Evolutionary conservation across 352 stramenopile species (phyloP), one percentile per base, ranked within the genome.

Genomic region (Pythium myriotylum): DNA sequence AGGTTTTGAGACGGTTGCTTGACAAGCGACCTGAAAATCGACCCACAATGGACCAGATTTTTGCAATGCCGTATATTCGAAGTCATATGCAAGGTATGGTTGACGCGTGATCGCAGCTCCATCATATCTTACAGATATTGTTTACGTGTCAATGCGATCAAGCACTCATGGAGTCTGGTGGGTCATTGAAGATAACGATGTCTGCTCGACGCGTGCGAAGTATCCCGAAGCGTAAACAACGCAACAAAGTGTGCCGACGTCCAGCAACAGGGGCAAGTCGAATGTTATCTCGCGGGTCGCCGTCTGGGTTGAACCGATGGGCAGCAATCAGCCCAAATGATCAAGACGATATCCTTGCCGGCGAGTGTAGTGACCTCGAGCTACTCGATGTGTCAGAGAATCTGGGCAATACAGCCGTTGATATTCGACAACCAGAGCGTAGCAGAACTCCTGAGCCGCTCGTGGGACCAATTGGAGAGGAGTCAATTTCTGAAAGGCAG

Each of bases 31-130:
- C 82, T 2, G 79, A 84, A 26, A 56, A 68, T 8, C 75, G 85
- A 1, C 82, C 82, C 10, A 83, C 81, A 3, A 91, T 92, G 77
- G 79, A 91, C 41, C 62, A 91, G 24, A 90, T 94, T 39, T 84
- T 94, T 29, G 53, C 67, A 6, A 87, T 83, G 64, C 82, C 82
- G 4, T 90, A 88, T 49, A 79, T 94, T 20, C 81, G 82, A 41
- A 84, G 73, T 43, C 82, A 92, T 71, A 90, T 94, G 79, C 66
- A 91, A 73, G 76, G 73, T 70, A 37, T 23, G 35, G n/a, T 32
- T 19, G 43, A 50, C n/a, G n/a, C n/a, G n/a, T n/a, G n/a, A n/a
- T n/a, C n/a, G n/a, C n/a, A n/a, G n/a, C n/a, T n/a, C n/a, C n/a
- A n/a, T n/a, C n/a, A n/a, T n/a, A n/a, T n/a, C n/a, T n/a, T n/a